Evolutionary conservation across 345 rosid genomes (phyloP).

Genomic region (Sapria himalayana): DNA sequence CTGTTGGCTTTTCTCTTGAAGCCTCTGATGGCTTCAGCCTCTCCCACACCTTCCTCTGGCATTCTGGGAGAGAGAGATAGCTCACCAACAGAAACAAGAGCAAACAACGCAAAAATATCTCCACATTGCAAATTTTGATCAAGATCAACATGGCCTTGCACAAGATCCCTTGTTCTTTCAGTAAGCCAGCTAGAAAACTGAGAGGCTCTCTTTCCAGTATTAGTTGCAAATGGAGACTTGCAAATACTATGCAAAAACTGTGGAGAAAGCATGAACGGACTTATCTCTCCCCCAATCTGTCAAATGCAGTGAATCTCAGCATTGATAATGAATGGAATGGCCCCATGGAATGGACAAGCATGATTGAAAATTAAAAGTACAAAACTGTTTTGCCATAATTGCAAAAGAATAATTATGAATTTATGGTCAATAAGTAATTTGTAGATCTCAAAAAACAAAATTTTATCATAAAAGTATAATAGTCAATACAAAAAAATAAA

Average conservation of each 20-base stretch:
- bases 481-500: too few species aligned
- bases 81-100: slow-evolving; percentile 60
- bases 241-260: slow-evolving; percentile 56
- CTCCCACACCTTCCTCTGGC: slow-evolving; percentile 89
- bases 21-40: slow-evolving; percentile 65
- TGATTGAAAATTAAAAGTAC: too few species aligned
- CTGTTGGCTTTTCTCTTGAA: slow-evolving; percentile 49
- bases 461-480: too few species aligned
- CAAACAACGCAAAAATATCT: slow-evolving; percentile 55
- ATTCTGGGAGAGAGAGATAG: slow-evolving; percentile 38
- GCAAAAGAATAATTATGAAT: too few species aligned
- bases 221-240: slow-evolving; percentile 51
- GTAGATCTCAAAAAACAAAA: too few species aligned
- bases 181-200: slow-evolving; percentile 52
- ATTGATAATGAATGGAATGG: too few species aligned
- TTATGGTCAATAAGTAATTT: too few species aligned
- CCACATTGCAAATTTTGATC: slow-evolving; percentile 75
- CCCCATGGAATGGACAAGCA: too few species aligned
- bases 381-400: too few species aligned
- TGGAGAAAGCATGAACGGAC: slow-evolving; percentile 60
- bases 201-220: slow-evolving; percentile 70
- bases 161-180: slow-evolving; percentile 37
- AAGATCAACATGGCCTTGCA: slow-evolving; percentile 31
- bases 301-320: too few species aligned
- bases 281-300: slow-evolving; percentile 72